Percentiles rank a stretch among this genome's conserved stretches.
These are phyloP conservation scores for Cyclostephanos invisitatus DNA, from an alignment of 108 stramenopile genomes.

Conservation along the genomic window DNA sequence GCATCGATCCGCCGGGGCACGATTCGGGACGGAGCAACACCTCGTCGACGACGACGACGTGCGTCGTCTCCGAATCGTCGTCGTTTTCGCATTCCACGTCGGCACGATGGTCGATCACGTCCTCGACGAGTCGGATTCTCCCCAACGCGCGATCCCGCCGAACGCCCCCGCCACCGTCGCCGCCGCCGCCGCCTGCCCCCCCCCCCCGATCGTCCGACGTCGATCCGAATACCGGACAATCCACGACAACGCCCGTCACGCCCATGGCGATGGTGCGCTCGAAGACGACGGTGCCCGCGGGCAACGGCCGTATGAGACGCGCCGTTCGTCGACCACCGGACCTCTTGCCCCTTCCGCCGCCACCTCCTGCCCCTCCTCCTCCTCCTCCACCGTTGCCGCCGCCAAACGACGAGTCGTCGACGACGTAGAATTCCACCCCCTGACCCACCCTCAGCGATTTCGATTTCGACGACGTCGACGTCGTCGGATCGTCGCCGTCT, in stretches of 20 bases:
- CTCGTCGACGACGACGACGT: slow-evolving; percentile 28
- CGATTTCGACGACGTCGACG: slow-evolving; percentile 3
- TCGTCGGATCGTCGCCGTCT: neutral
- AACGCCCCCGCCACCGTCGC: slow-evolving; percentile 21
- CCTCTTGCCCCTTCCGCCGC: slow-evolving; percentile 15
- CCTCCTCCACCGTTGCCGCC: neutral
- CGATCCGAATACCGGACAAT: slow-evolving; percentile 54
- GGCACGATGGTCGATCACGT: slow-evolving; percentile 15
- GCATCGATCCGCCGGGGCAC: slow-evolving; percentile 67
- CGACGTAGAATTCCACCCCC: slow-evolving; percentile 78
- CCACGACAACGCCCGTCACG: slow-evolving; percentile 65
- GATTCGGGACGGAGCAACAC: slow-evolving; percentile 54
- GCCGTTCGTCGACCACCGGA: slow-evolving; percentile 57
- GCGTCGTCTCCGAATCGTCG: neutral
- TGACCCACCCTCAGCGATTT: slow-evolving; percentile 58
- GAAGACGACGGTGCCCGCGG: slow-evolving; percentile 68
- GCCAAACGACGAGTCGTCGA: no score
- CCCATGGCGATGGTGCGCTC: slow-evolving; percentile 61
- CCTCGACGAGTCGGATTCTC: slow-evolving; percentile 46
- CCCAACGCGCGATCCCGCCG: slow-evolving; percentile 37
- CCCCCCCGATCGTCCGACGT: slow-evolving; percentile 16
- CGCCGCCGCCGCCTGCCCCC: slow-evolving; percentile 21
- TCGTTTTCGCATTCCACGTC: neutral
- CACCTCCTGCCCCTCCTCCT: neutral
- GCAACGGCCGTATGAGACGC: slow-evolving; percentile 59